phyloP scores from a whole-genome alignment of 306 rosid species.

The Ormosia emarginata region DNA sequence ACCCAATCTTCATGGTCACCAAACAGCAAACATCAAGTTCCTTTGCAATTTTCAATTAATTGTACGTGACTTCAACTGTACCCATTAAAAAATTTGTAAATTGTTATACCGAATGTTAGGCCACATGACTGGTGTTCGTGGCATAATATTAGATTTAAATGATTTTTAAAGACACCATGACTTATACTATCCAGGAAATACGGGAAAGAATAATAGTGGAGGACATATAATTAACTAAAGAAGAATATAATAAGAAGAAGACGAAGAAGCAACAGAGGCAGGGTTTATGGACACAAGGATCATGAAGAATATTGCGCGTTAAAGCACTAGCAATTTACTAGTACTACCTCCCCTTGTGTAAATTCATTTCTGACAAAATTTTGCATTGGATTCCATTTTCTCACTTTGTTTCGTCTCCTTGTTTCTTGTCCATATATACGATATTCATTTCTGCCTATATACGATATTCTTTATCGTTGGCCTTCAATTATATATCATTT shows the following conservation, averaged over 20 bases:
- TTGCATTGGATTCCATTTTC: conserved; percentile 32
- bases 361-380: neutral
- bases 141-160: neutral
- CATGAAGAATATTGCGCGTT: neutral
- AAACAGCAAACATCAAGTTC: no score
- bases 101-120: no score
- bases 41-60: no score
- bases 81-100: no score
- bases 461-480: conserved; percentile 6
- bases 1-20: no score
- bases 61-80: no score
- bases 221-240: neutral
- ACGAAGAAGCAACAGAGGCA: neutral
- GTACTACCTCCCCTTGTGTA: neutral
- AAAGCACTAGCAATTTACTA: neutral
- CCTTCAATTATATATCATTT: conserved; percentile 17
- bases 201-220: neutral
- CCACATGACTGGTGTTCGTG: no score
- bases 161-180: neutral
- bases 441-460: no score
- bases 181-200: neutral
- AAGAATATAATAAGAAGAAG: neutral
- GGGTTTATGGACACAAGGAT: neutral
- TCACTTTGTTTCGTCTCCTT: conserved; percentile 1
- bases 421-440: conserved; percentile 34